Conservation (phyloP, 2,329 filamentous ascomycete species). For the Paecilomyces sp. region DNA sequence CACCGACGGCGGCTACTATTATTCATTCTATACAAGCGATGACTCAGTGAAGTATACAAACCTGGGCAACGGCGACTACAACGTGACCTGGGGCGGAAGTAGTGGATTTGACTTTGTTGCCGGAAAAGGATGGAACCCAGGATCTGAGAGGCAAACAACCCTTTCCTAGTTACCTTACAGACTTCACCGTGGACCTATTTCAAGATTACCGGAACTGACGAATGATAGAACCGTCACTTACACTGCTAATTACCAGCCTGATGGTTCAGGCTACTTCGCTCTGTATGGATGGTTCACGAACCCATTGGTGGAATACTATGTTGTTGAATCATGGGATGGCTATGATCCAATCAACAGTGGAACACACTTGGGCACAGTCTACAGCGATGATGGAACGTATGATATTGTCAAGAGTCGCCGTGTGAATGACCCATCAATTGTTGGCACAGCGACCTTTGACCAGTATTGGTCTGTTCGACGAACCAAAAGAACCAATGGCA, state of each 20-base stretch:
- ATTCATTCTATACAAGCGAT: constrained; percentile 3
- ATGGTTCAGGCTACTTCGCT: constrained; percentile 26
- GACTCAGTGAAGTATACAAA: constrained; percentile 42
- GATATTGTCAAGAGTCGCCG: constrained; percentile 30
- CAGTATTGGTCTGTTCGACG: constrained; percentile 38
- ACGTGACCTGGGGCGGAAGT: constrained; percentile 37
- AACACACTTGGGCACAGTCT: constrained; percentile 26
- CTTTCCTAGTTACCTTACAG: not conserved
- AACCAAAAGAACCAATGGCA: constrained; percentile 25
- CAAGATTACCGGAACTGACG: not conserved
- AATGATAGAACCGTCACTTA: constrained; percentile 16
- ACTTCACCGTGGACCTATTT: too few relatives aligned
- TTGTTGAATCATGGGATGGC: constrained; percentile 24
- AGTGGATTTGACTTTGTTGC: constrained; percentile 53
- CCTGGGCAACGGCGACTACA: constrained; percentile 37
- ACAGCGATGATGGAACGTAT: constrained; percentile 30
- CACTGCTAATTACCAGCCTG: constrained; percentile 20
- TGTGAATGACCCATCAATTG: constrained; percentile 32
- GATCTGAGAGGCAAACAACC: constrained; percentile 40
- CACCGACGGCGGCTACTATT: constrained; percentile 3
- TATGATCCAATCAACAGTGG: constrained; percentile 21
- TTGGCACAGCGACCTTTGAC: constrained; percentile 33
- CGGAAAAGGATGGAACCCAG: constrained; percentile 54
- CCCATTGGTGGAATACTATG: constrained; percentile 31
- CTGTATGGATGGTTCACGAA: constrained; percentile 37